A percentile compares a stretch with the other conserved stretches of the same genome.
These are phyloP conservation scores for Psidium friedrichsthalianum DNA, from an alignment of 345 rosid genomes.

Conservation along the genomic window DNA sequence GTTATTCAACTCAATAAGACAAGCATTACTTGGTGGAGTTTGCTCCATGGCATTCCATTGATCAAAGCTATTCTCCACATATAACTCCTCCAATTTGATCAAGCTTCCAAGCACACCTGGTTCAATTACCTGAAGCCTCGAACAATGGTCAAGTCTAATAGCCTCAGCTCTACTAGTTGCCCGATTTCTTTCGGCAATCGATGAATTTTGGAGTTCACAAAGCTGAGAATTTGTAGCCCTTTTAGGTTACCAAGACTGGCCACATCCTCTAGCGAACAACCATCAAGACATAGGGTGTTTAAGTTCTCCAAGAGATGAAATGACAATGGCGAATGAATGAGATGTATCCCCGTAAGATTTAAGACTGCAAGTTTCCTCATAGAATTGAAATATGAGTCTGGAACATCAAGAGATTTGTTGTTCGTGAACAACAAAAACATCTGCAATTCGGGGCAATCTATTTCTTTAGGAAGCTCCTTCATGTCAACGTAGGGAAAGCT, in stretches of 20 bases:
- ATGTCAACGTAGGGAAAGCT: not conserved
- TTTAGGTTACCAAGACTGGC: not conserved
- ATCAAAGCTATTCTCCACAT: not conserved
- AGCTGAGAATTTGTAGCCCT: not conserved
- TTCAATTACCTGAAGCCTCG: fast-evolving
- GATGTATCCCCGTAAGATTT: not conserved
- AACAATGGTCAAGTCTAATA: not conserved
- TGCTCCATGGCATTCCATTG: not conserved
- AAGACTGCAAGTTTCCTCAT: not conserved
- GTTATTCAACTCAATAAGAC: not conserved
- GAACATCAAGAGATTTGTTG: not conserved
- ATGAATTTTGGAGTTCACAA: not conserved
- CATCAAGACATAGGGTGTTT: fast-evolving
- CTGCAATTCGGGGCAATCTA: fast-evolving
- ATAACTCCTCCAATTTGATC: not conserved
- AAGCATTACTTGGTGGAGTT: not conserved
- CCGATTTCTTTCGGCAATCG: not conserved
- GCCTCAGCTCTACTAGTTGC: not conserved
- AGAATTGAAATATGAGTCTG: not conserved
- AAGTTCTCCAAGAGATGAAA: not conserved
- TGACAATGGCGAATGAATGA: fast-evolving
- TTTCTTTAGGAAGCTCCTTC: fast-evolving
- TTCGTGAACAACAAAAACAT: not conserved
- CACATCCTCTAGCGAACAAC: not conserved
- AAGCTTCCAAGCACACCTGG: not conserved